phyloP scores from a whole-genome alignment of 1,139 yeast species.

The Yamadazyma jaroonii region DNA sequence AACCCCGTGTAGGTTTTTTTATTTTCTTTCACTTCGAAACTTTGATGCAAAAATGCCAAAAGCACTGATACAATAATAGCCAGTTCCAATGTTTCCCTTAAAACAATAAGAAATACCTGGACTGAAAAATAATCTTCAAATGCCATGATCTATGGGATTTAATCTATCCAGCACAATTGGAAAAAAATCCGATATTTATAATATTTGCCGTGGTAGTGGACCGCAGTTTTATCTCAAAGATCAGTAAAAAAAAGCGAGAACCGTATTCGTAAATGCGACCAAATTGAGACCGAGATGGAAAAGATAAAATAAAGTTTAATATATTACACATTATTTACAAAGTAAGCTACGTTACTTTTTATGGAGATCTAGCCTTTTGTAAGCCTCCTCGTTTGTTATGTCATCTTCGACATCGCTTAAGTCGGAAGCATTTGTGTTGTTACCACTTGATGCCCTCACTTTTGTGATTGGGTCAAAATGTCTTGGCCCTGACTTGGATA shows the following conservation, averaged over 20 bases:
- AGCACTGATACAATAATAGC: slow-evolving; percentile 46
- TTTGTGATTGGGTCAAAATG: slow-evolving; percentile 1
- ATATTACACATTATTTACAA: slow-evolving; percentile 1
- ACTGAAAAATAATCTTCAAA: slow-evolving; percentile 37
- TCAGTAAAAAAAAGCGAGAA: slow-evolving; percentile 1
- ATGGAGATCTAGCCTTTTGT: background rate
- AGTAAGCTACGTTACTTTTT: too few species aligned
- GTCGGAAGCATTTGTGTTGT: slow-evolving; percentile 15
- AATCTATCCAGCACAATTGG: too few species aligned
- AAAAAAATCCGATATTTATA: background rate
- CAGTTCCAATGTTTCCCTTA: slow-evolving; percentile 45
- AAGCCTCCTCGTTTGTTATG: slow-evolving; percentile 12
- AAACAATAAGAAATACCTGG: slow-evolving; percentile 44
- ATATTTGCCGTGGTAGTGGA: slow-evolving; percentile 2
- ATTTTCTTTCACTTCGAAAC: slow-evolving; percentile 16
- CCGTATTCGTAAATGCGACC: slow-evolving; percentile 1
- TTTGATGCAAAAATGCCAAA: slow-evolving; percentile 40
- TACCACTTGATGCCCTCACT: background rate
- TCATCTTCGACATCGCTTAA: slow-evolving; percentile 31
- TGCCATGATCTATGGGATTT: background rate
- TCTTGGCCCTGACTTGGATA: background rate
- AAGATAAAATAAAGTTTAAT: slow-evolving; percentile 2
- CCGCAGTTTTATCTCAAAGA: slow-evolving; percentile 4
- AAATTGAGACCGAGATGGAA: slow-evolving; percentile 3
- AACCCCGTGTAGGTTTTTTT: background rate